phyloP scores from a whole-genome alignment of 768 basidiomycete genomes.

The Neoboletus brunneissimus region DNA sequence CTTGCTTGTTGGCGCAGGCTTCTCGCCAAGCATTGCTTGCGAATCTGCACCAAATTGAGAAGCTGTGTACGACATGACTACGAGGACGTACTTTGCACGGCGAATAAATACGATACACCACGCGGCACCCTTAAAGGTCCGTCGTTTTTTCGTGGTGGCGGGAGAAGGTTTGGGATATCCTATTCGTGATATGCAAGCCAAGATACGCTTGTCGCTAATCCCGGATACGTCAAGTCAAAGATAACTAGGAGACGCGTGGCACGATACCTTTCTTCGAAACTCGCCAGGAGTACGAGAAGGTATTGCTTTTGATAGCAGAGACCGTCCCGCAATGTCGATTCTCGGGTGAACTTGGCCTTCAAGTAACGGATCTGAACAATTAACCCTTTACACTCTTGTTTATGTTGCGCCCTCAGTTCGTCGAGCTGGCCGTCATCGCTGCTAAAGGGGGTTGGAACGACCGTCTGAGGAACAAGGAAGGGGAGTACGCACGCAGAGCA shows the following conservation, averaged over 20 bases:
- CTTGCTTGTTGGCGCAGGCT: constrained; percentile 57
- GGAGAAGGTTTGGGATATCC: constrained; percentile 56
- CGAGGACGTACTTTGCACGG: constrained; percentile 54
- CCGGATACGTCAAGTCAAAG: constrained; percentile 1
- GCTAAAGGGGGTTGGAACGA: constrained; percentile 1
- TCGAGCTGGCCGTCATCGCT: constrained; percentile 57
- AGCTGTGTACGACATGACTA: neutral
- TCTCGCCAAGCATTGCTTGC: constrained; percentile 64
- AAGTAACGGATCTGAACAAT: constrained; percentile 89
- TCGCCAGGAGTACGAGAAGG: constrained; percentile 66
- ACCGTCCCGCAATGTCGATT: constrained; percentile 72
- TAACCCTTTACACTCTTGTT: constrained; percentile 85
- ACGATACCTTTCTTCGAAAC: constrained; percentile 65
- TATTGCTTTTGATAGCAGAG: constrained; percentile 88
- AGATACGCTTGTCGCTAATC: constrained; percentile 62
- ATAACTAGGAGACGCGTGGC: neutral
- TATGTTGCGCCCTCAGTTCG: constrained; percentile 62
- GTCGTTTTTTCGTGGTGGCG: constrained; percentile 38
- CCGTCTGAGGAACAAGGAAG: neutral
- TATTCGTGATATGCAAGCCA: constrained; percentile 72
- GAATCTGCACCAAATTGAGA: constrained; percentile 40
- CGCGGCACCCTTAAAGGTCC: constrained; percentile 55
- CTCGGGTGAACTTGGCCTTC: constrained; percentile 87
- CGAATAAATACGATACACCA: constrained; percentile 61
- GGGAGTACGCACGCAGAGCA: constrained; percentile 52